Percentiles rank a stretch among this genome's conserved stretches.
Evolutionary conservation across 345 rosid genomes (phyloP).

Genomic region (Moringa oleifera): DNA sequence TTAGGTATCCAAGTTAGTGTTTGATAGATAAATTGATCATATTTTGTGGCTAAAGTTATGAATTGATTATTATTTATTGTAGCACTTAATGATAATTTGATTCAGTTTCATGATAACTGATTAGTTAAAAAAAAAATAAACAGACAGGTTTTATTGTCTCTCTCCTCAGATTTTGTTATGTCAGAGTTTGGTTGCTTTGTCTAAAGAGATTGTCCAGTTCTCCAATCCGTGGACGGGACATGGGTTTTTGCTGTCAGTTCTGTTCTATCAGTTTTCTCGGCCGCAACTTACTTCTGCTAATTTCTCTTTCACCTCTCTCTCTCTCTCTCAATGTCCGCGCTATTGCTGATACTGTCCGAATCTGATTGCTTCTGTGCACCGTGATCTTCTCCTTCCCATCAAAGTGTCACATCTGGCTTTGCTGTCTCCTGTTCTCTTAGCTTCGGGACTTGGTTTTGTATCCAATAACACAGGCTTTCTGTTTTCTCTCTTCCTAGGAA

Average conservation of each 20-base stretch:
- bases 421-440: background rate
- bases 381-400: background rate
- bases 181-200: conserved; percentile 21
- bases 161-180: conserved; percentile 2
- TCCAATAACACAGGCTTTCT: background rate
- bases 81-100: background rate
- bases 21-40: no score
- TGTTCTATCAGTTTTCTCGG: conserved; percentile 12
- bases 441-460: no score
- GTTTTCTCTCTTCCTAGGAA: background rate
- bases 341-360: background rate
- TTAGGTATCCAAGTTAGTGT: background rate
- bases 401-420: background rate
- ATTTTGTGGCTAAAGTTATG: no score
- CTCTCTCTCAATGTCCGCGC: background rate
- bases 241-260: conserved; percentile 9
- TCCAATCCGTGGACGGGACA: background rate
- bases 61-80: background rate
- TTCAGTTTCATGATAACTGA: no score
- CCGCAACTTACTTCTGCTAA: conserved; percentile 1
- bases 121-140: background rate
- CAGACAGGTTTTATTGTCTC: conserved; percentile 6
- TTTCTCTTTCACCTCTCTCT: background rate
- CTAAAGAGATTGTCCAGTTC: background rate
- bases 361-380: background rate